These are phyloP conservation scores for Fusarium burgessii DNA, from an alignment of 2,329 filamentous ascomycete species.

Conservation along the genomic window DNA sequence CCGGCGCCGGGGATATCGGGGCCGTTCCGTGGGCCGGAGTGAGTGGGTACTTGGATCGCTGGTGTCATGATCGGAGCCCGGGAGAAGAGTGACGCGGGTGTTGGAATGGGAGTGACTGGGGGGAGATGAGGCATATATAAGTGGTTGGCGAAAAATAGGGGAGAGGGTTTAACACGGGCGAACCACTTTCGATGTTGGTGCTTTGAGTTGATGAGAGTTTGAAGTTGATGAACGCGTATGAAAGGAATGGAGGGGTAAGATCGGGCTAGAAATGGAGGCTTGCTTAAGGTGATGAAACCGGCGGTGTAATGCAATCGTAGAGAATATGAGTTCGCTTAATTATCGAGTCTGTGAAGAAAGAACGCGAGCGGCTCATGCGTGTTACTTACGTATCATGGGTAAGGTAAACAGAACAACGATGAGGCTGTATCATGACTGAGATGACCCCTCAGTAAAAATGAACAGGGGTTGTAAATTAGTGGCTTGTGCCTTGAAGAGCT, in stretches of 20 bases:
- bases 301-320: neutral
- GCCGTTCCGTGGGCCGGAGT: slow-evolving; percentile 28
- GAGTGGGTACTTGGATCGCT: slow-evolving; percentile 40
- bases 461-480: neutral
- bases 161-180: neutral
- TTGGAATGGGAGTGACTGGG: slow-evolving; percentile 39
- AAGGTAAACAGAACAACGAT: neutral
- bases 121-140: slow-evolving; percentile 44
- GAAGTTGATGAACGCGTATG: slow-evolving; percentile 10
- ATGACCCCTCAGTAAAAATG: slow-evolving; percentile 16
- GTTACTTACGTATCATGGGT: slow-evolving; percentile 2
- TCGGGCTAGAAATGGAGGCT: slow-evolving; percentile 16
- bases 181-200: neutral
- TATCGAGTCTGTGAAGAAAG: neutral
- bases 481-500: neutral
- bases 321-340: neutral
- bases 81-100: slow-evolving; percentile 41
- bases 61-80: slow-evolving; percentile 46
- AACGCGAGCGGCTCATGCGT: neutral
- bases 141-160: neutral
- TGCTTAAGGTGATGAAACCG: slow-evolving; percentile 11
- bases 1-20: slow-evolving; percentile 29
- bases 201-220: neutral
- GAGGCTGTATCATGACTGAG: slow-evolving; percentile 1
- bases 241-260: slow-evolving; percentile 35